A percentile compares a stretch with the other conserved stretches of the same genome.
These are phyloP conservation scores for Euphorbia peplus DNA, from an alignment of 345 rosid species.

Conservation along the genomic window DNA sequence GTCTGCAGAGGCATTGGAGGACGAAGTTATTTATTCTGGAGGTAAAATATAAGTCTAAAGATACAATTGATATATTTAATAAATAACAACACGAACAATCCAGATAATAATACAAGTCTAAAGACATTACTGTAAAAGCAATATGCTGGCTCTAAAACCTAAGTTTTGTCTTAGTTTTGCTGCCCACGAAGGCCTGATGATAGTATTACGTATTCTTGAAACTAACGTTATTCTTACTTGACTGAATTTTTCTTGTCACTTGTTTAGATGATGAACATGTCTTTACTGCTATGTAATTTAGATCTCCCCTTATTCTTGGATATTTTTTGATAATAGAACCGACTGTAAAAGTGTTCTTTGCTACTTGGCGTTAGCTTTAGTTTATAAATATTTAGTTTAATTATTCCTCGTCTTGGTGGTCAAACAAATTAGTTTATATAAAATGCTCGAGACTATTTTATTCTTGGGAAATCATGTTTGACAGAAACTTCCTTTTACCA, in stretches of 20 bases:
- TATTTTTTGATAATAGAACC: not conserved
- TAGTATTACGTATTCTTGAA: not conserved
- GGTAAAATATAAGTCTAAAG: constrained; percentile 34
- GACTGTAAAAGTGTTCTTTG: not conserved
- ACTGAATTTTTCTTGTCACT: not conserved
- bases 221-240: not conserved
- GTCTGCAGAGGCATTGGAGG: constrained; percentile 39
- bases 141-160: not conserved
- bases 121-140: too few relatives aligned
- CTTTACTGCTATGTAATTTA: not conserved
- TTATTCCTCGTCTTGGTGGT: not conserved
- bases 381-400: not conserved
- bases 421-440: not conserved
- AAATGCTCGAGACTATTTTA: not conserved
- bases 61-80: not conserved
- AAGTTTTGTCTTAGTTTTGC: not conserved
- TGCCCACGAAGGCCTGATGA: not conserved
- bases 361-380: not conserved
- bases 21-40: constrained; percentile 31
- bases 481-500: not conserved
- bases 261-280: not conserved
- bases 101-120: too few relatives aligned
- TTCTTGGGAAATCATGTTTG: not conserved
- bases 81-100: not conserved
- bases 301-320: not conserved